Conservation (phyloP, 2,329 filamentous ascomycete species). For the Trichophyton mentagrophytes region DNA sequence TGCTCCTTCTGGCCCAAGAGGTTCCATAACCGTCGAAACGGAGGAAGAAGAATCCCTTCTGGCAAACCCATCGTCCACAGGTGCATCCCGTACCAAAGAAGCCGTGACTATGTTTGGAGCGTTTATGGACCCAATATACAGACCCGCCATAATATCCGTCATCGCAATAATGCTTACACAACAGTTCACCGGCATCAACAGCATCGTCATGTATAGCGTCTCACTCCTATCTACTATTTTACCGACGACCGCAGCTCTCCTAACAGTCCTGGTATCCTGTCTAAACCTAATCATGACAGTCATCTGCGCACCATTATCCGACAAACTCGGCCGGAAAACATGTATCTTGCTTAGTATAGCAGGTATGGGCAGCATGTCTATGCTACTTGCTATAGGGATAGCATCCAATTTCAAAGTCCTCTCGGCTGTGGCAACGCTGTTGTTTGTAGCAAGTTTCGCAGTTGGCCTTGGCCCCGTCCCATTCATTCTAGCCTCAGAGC, state of each 20-base stretch:
- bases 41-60: slow-evolving; percentile 61
- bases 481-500: slow-evolving; percentile 83
- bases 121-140: slow-evolving; percentile 52
- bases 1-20: slow-evolving; percentile 5
- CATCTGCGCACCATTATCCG: slow-evolving; percentile 68
- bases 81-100: slow-evolving; percentile 49
- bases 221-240: slow-evolving; percentile 72
- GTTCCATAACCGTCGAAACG: background rate
- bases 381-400: slow-evolving; percentile 70
- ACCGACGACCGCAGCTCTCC: slow-evolving; percentile 63
- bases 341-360: slow-evolving; percentile 71
- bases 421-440: slow-evolving; percentile 66
- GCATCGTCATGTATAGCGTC: slow-evolving; percentile 96
- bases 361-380: slow-evolving; percentile 69
- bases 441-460: slow-evolving; percentile 82
- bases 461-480: slow-evolving; percentile 86
- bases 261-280: slow-evolving; percentile 77
- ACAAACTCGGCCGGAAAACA: slow-evolving; percentile 74
- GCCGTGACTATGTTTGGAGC: slow-evolving; percentile 55
- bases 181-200: slow-evolving; percentile 90
- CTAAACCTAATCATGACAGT: slow-evolving; percentile 78
- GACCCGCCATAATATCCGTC: slow-evolving; percentile 66
- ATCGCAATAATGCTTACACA: slow-evolving; percentile 86
- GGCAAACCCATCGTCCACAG: slow-evolving; percentile 41
- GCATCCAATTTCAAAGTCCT: slow-evolving; percentile 57